Conservation (phyloP, 805 yeast genomes). For the Nakazawaea anatomiae region DNA sequence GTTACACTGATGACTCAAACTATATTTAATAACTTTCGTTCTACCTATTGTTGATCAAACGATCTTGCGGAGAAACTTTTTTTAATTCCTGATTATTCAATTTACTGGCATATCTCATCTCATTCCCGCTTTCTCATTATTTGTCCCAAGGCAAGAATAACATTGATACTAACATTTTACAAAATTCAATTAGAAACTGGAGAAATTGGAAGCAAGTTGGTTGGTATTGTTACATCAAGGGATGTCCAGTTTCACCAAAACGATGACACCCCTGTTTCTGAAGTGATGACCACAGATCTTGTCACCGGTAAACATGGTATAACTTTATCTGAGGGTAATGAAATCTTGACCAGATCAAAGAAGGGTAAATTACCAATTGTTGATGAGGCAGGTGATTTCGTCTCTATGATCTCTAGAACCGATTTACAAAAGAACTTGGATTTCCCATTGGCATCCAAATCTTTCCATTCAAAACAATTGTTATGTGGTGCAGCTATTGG, state of each 20-base stretch:
- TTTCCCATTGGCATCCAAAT: constrained; percentile 93
- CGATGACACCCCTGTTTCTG: constrained; percentile 52
- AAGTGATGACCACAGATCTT: constrained; percentile 86
- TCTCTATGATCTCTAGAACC: constrained; percentile 88
- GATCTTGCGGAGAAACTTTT: constrained; percentile 80
- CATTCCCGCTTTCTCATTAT: background rate
- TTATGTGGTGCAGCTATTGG: constrained; percentile 99
- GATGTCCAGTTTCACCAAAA: constrained; percentile 93
- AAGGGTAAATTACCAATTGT: constrained; percentile 97
- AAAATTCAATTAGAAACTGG: constrained; percentile 59
- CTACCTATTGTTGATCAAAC: constrained; percentile 95
- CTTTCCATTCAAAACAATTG: constrained; percentile 88
- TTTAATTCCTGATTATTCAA: constrained; percentile 6
- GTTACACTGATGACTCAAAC: constrained; percentile 19
- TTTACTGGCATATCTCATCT: constrained; percentile 26
- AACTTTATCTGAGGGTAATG: constrained; percentile 80
- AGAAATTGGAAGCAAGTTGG: constrained; percentile 76
- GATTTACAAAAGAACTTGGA: constrained; percentile 94
- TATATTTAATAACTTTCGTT: constrained; percentile 95
- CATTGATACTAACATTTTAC: constrained; percentile 17
- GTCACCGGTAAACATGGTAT: constrained; percentile 82
- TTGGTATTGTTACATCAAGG: constrained; percentile 96
- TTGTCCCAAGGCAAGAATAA: background rate
- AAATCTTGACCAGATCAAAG: constrained; percentile 83
- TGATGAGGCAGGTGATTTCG: constrained; percentile 67